phyloP scores from a whole-genome alignment of 768 basidiomycete genomes.

The Leccinum boreale region DNA sequence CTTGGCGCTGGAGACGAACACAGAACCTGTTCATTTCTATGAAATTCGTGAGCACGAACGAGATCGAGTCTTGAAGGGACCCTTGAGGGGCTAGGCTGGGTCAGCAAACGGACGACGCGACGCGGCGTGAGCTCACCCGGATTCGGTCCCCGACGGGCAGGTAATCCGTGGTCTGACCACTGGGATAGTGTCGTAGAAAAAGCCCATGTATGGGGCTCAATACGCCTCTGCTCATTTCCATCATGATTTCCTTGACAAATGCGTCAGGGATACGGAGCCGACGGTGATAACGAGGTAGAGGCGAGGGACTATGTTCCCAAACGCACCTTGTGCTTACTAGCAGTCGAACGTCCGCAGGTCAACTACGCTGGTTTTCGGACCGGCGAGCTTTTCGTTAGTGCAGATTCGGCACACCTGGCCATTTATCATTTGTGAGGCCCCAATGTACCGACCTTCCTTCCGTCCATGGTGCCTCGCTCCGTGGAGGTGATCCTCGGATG shows the following conservation, averaged over 20 bases:
- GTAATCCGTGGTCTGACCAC: constrained; percentile 94
- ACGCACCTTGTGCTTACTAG: too few relatives aligned
- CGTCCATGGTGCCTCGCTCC: too few relatives aligned
- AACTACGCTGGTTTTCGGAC: too few relatives aligned
- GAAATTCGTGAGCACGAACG: constrained; percentile 96
- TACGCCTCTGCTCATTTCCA: constrained; percentile 99
- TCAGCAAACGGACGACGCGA: background rate
- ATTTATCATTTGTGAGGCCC: too few relatives aligned
- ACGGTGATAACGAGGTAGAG: constrained; percentile 99
- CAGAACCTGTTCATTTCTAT: constrained; percentile 99
- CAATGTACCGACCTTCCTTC: too few relatives aligned
- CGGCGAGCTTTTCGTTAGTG: too few relatives aligned
- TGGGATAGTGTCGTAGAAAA: constrained; percentile 94
- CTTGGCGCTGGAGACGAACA: constrained; percentile 98
- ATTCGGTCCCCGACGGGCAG: constrained; percentile 80
- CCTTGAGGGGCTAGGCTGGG: constrained; percentile 65
- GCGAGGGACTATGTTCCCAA: constrained; percentile 88
- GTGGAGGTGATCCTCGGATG: too few relatives aligned
- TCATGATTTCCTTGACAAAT: constrained; percentile 98
- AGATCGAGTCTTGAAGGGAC: constrained; percentile 91
- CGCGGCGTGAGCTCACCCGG: constrained; percentile 57
- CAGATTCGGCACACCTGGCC: too few relatives aligned
- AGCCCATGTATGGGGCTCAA: constrained; percentile 95
- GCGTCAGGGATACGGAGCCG: constrained; percentile 96
- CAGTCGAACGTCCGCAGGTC: too few relatives aligned